These are phyloP conservation scores for Cymodocea nodosa DNA, from an alignment of 116 monocot species.

Conservation along the genomic window DNA sequence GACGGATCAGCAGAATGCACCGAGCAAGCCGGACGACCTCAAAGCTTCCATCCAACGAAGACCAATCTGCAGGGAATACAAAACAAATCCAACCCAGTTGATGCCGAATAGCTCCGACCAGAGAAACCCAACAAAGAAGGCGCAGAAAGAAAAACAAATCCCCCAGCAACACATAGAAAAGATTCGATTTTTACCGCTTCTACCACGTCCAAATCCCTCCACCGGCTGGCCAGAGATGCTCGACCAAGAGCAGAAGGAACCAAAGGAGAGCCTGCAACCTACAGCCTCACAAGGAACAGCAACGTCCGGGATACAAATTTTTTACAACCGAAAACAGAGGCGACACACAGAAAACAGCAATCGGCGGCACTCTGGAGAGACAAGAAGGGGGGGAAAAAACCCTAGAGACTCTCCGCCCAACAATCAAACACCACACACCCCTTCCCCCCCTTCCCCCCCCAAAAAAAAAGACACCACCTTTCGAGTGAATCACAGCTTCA, in stretches of 20 bases:
- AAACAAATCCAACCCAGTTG: not conserved
- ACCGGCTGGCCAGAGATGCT: not conserved
- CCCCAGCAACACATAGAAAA: not conserved
- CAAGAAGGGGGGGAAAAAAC: not conserved
- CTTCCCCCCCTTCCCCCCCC: no score
- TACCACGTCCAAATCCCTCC: not conserved
- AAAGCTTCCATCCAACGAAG: not conserved
- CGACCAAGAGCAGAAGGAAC: not conserved
- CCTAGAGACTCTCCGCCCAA: not conserved
- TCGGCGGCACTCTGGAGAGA: not conserved
- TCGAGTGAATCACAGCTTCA: not conserved
- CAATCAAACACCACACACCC: not conserved
- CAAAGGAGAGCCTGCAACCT: not conserved
- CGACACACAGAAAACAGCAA: slow-evolving; percentile 3
- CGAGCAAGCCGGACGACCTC: not conserved
- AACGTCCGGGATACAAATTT: not conserved
- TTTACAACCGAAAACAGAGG: not conserved
- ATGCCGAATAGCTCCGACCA: no score
- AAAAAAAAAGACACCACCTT: slow-evolving; percentile 1
- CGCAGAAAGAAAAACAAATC: not conserved
- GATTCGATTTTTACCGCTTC: not conserved
- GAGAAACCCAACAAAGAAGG: not conserved
- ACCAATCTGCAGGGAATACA: no score
- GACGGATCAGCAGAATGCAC: not conserved
- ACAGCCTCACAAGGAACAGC: not conserved